Evolutionary conservation across 768 basidiomycete genomes (phyloP), one percentile per base, ranked within the genome.

Genomic region (Dacryopinax spathularia): DNA sequence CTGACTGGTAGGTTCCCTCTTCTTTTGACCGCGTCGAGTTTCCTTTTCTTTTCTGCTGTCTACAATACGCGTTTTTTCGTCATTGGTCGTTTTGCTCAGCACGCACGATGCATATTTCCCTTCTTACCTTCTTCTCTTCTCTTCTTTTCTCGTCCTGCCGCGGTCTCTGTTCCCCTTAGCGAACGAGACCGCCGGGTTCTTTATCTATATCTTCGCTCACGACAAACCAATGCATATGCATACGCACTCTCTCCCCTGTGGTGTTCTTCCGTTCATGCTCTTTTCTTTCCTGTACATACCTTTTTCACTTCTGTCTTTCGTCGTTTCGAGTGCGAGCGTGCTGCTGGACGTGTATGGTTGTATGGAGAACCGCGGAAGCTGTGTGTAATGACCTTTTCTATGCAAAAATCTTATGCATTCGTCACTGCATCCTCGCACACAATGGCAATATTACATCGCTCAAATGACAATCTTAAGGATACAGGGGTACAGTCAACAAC

Each of bases 301-400:
- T 9, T 29, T 29, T 29, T 56, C 12, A 10, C 5, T 56, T 56
- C 43, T 20, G 7, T 44, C 13, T 44, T 44, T 22, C 22, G 13
- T 9, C n/a, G 10, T 22, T 22, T 44, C 7, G 7, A 6, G 48
- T 29, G 25, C 48, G 48, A 9, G 22, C 25, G 15, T 56, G 48
- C 25, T 41, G 48, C 48, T 56, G 48, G 48, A 56, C 48, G 48
- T 56, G 48, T 56, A 56, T 56, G 48, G 48, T 29, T 56, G 48
- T 56, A 56, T 56, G 48, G 48, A 56, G 25, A 27, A 13, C 25
- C 48, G 25, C 25, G 31, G 25, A 56, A 13, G 48, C 48, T 56
- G 48, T 56, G 48, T 56, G 31, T 56, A 13, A 56, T 56, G 48
- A 56, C 25, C n/a, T n/a, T 31, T 56, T 29, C 48, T 56, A 56